phyloP scores from a whole-genome alignment of 148 eudicot genomes.

The Silene conica region DNA sequence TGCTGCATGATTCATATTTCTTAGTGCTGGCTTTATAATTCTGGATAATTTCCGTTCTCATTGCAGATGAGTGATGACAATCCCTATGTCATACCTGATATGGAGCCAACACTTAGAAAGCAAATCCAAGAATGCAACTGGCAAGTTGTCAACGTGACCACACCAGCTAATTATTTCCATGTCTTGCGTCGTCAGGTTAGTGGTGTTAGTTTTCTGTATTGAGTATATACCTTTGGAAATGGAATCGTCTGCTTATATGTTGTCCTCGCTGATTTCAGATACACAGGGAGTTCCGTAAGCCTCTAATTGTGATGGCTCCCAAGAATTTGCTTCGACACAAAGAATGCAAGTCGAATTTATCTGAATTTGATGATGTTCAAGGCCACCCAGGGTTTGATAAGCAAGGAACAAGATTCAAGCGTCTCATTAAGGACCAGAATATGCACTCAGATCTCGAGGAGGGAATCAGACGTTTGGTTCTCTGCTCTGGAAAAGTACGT shows the following conservation, averaged over 20 bases:
- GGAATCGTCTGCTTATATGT: neutral
- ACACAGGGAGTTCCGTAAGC: conserved; percentile 95
- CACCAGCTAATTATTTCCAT: conserved; percentile 97
- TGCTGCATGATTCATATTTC: conserved; percentile 3
- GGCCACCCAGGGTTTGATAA: conserved; percentile 95
- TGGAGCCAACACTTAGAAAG: conserved; percentile 77
- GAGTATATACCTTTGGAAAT: neutral
- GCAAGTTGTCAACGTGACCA: conserved; percentile 96
- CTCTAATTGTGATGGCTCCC: conserved; percentile 87
- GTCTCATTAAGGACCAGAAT: conserved; percentile 88
- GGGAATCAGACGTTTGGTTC: conserved; percentile 77
- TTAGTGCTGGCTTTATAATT: neutral
- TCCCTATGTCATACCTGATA: conserved; percentile 84
- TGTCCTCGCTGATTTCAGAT: conserved; percentile 37
- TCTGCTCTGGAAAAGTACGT: conserved; percentile 94
- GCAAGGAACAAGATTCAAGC: conserved; percentile 92
- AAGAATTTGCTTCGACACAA: conserved; percentile 97
- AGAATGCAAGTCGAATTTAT: conserved; percentile 87
- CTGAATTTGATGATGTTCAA: conserved; percentile 92
- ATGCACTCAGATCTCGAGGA: conserved; percentile 79
- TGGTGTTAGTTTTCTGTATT: conserved; percentile 16
- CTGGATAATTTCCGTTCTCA: conserved; percentile 9
- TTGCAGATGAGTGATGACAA: conserved; percentile 94
- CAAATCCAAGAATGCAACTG: conserved; percentile 98
- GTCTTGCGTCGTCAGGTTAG: conserved; percentile 93